Percentiles rank a stretch among this genome's conserved stretches.
phyloP scores from a whole-genome alignment of 805 yeast genomes.

The Ogataea haglerorum region DNA sequence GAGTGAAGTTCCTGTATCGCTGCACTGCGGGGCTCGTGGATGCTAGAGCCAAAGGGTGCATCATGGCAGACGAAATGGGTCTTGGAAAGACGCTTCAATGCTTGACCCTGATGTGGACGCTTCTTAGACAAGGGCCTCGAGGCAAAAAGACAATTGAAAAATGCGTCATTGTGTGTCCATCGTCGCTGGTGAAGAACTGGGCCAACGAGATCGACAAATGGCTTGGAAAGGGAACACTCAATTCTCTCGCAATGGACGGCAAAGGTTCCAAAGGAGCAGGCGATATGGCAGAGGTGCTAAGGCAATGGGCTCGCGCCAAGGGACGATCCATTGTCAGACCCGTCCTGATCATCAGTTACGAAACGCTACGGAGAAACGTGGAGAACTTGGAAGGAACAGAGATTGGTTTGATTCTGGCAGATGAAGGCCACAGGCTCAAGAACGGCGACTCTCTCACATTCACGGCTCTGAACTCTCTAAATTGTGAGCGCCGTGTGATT shows the following conservation, averaged over 20 bases:
- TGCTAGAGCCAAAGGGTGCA: conserved; percentile 87
- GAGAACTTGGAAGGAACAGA: conserved; percentile 70
- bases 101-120: conserved; percentile 87
- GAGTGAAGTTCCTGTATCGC: conserved; percentile 84
- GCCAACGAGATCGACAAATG: conserved; percentile 94
- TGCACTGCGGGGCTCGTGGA: conserved; percentile 88
- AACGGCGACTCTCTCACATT: conserved; percentile 92
- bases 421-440: conserved; percentile 79
- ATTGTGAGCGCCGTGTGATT: conserved; percentile 85
- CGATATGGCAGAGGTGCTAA: conserved; percentile 65
- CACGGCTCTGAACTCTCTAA: conserved; percentile 77
- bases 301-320: conserved; percentile 81
- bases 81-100: conserved; percentile 90
- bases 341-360: conserved; percentile 89
- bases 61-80: conserved; percentile 99
- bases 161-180: conserved; percentile 92
- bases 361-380: conserved; percentile 83
- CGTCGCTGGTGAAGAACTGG: conserved; percentile 92
- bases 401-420: conserved; percentile 82
- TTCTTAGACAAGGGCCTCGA: conserved; percentile 83
- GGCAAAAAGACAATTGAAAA: conserved; percentile 81
- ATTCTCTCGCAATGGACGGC: conserved; percentile 92
- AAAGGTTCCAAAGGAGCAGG: conserved; percentile 63
- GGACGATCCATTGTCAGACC: conserved; percentile 92
- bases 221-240: conserved; percentile 88